Base-by-base conservation (phyloP, 768 basidiomycete genomes). In the Hygrophorus russula region DNA sequence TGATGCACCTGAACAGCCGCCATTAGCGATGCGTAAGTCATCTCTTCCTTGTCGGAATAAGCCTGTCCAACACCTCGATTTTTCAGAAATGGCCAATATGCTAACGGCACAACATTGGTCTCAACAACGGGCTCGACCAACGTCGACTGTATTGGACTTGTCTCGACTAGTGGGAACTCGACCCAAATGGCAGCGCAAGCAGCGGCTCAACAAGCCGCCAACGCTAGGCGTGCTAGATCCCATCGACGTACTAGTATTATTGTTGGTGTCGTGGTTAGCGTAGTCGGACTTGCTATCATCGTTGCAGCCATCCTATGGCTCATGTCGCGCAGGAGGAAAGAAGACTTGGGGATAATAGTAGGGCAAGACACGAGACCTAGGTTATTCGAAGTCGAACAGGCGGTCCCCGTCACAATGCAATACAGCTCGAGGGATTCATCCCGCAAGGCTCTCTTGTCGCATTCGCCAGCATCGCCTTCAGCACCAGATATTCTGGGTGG, bases 1-100 rank as follows among this genome's bases (percentile, higher is more conserved):
- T 44, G 40, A n/a, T 35, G 31, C 42, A 36, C 17, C 41, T 19
- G 19, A 12, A 33, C 48, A 73, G 71, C 58, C 33, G 53, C 64
- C 13, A 55, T 68, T 47, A 59, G 57, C 44, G 67, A 73, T 52
- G 52, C 58, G 73, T 73, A 48, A 63, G 74, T 63, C 8, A 13
- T 14, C 30, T 24, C 45, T 24, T 7, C 24, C 29, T 19, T 17
- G 32, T 13, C 10, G 31, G 30, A 13, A 32, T 7, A 31, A 24
- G 14, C 14, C n/a, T 19, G 10, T 33, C 15, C 9, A 35, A 27
- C 5, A 15, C 14, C n/a, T 7, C 39, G 40, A 28, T 32, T 49
- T 17, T 42, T 18, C 47, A 70, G 66, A 35, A 60, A 61, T 28
- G 64, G 62, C 12, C 50, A 53, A 18, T 59, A 56, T 48, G 61